Conservation (phyloP, 1,139 yeast species). For the Yamadazyma trypodendri region DNA sequence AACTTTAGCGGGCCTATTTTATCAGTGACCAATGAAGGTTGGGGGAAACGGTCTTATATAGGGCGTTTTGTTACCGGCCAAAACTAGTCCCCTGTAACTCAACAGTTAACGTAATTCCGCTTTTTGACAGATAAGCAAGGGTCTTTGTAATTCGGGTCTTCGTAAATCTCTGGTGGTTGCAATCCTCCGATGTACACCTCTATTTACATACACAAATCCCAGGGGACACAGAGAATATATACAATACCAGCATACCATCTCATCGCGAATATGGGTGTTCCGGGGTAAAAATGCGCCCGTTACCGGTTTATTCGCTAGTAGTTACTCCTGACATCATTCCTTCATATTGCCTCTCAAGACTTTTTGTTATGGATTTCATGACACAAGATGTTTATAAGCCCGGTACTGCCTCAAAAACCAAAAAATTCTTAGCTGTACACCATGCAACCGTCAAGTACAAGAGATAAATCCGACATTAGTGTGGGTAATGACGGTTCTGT, state of each 20-base stretch:
- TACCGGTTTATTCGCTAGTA: constrained; percentile 5
- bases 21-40: constrained; percentile 1
- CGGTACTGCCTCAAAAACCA: too few relatives aligned
- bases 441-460: constrained; percentile 7
- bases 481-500: constrained; percentile 11
- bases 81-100: too few relatives aligned
- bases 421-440: background rate
- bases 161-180: too few relatives aligned
- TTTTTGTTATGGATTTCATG: too few relatives aligned
- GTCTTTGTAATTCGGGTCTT: too few relatives aligned
- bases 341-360: background rate
- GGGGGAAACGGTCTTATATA: background rate
- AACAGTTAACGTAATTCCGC: too few relatives aligned
- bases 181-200: too few relatives aligned
- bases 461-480: constrained; percentile 7
- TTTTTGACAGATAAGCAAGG: too few relatives aligned
- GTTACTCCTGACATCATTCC: constrained; percentile 1
- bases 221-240: too few relatives aligned
- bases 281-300: background rate
- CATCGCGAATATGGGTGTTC: too few relatives aligned
- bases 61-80: background rate
- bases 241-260: too few relatives aligned
- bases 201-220: too few relatives aligned
- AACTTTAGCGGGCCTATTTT: constrained; percentile 1
- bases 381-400: background rate